Percentiles rank a stretch among this genome's conserved stretches.
Conservation (phyloP, 163 green algal genomes). For the Prototheca wickerhamii region DNA sequence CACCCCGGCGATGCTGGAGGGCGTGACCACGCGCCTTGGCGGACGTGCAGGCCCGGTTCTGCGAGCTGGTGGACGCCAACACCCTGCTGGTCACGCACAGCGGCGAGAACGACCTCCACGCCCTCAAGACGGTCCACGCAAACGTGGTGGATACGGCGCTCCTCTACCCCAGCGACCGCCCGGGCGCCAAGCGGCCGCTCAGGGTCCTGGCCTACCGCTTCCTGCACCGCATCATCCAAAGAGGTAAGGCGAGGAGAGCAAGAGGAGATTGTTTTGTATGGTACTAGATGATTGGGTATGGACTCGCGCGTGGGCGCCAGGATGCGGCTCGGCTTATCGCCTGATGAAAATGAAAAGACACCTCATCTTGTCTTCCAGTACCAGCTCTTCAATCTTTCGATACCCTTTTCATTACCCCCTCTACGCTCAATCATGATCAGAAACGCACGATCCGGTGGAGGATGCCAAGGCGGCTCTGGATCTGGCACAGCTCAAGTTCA, state of each 20-base stretch:
- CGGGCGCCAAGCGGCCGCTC: conserved; percentile 13
- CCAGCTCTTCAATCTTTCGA: not conserved
- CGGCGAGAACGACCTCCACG: conserved; percentile 83
- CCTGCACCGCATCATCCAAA: conserved; percentile 75
- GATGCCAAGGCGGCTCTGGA: conserved; percentile 81
- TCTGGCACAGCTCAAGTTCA: conserved; percentile 28
- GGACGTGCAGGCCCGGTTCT: conserved; percentile 29
- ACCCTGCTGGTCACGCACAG: conserved; percentile 59
- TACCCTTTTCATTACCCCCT: not conserved
- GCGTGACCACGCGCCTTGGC: conserved; percentile 45
- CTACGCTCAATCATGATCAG: too few species aligned
- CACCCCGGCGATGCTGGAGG: conserved; percentile 58
- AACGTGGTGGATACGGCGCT: conserved; percentile 73
- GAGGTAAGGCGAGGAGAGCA: conserved; percentile 12
- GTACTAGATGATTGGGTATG: not conserved
- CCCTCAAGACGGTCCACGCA: conserved; percentile 57
- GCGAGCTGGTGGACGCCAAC: conserved; percentile 16
- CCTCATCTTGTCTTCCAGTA: too few species aligned
- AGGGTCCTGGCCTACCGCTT: conserved; percentile 54
- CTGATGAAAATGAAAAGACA: too few species aligned
- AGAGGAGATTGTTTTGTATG: not conserved
- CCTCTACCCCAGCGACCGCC: conserved; percentile 35
- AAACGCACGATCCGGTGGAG: conserved; percentile 65
- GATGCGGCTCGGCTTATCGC: too few species aligned
- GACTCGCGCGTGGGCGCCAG: too few species aligned